These are phyloP conservation scores for Sphaerostilbella broomeana DNA, from an alignment of 2,329 filamentous ascomycete genomes.

Conservation along the genomic window DNA sequence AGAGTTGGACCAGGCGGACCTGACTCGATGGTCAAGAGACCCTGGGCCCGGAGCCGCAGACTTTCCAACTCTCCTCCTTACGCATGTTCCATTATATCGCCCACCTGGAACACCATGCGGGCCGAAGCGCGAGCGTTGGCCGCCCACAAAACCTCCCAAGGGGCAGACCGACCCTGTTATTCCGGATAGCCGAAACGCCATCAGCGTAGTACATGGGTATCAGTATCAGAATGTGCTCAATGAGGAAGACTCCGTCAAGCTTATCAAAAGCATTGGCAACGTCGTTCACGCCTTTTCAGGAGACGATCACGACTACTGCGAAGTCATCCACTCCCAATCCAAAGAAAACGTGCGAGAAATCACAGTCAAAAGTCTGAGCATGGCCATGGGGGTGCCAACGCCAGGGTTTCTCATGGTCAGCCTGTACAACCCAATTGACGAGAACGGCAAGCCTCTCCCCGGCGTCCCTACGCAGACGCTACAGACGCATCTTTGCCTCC, in stretches of 20 bases:
- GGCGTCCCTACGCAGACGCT: constrained; percentile 51
- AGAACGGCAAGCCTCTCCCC: constrained; percentile 41
- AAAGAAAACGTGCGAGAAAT: constrained; percentile 68
- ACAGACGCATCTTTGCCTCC: constrained; percentile 82
- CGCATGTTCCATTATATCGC: constrained; percentile 85
- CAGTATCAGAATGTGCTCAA: constrained; percentile 95
- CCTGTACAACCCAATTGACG: constrained; percentile 84
- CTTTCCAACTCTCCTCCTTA: constrained; percentile 81
- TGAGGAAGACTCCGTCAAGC: constrained; percentile 64
- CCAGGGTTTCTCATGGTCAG: constrained; percentile 86
- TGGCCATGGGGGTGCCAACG: constrained; percentile 88
- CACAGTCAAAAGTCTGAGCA: constrained; percentile 90
- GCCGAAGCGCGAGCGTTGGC: constrained; percentile 75
- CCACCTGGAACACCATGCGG: constrained; percentile 80
- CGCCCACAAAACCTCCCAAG: constrained; percentile 57
- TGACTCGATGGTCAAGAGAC: constrained; percentile 26
- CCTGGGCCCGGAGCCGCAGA: constrained; percentile 45
- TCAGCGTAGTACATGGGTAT: constrained; percentile 72
- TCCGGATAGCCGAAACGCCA: constrained; percentile 68
- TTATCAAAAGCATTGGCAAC: constrained; percentile 74
- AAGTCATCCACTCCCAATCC: constrained; percentile 68
- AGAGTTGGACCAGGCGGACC: constrained; percentile 44
- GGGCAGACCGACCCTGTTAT: constrained; percentile 47
- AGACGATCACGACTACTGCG: constrained; percentile 97
- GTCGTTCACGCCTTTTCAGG: constrained; percentile 85